Base-by-base conservation (phyloP, 306 rosid genomes). In the Ceratonia siliqua region DNA sequence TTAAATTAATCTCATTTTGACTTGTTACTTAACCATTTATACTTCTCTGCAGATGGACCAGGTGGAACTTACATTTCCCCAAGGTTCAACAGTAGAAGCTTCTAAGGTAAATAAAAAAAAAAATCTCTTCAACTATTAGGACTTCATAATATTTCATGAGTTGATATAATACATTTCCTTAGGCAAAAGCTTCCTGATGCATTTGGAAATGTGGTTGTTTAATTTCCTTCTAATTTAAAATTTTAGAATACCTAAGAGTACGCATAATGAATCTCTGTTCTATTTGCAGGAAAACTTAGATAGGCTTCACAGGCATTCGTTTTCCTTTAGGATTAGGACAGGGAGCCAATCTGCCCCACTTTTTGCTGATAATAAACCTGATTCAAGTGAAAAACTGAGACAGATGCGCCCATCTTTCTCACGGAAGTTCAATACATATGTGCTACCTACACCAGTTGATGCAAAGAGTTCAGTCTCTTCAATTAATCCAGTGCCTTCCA, bases 291-390 rank as follows among this genome's bases (percentile, higher is more conserved):
- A 85, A 75, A 89, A 89, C 77, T 52, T 89, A 2, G 74, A 79
- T 56, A 89, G 88, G 80, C 65, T 79, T 70, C 83, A 3, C 55
- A 79, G 74, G 80, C 85, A 81, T 83, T 77, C 86, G 15, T 84
- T 86, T 84, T 84, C 91, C 42, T 84, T 78, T 35, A 84, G 75
- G 86, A 79, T 79, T 28, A 80, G 85, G 68, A 8, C 82, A 11
- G 86, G 69, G 62, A 91, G 94, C 87, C 97, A 91, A 79, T 94
- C 98, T n/a, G 97, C 98, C 65, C 98, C 98, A 58, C 92, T 94
- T 72, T 85, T 87, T 80, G 75, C 92, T 5, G 96, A 87, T 62
- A 81, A 68, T 74, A 85, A 81, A 63, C 82, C 82, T 36, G 97
- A 87, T 80, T 65, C 84, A 35, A 80, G 85, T 41, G 98, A 94